Conservation (phyloP, 1,139 yeast species). For the Suhomyces chickasaworum region DNA sequence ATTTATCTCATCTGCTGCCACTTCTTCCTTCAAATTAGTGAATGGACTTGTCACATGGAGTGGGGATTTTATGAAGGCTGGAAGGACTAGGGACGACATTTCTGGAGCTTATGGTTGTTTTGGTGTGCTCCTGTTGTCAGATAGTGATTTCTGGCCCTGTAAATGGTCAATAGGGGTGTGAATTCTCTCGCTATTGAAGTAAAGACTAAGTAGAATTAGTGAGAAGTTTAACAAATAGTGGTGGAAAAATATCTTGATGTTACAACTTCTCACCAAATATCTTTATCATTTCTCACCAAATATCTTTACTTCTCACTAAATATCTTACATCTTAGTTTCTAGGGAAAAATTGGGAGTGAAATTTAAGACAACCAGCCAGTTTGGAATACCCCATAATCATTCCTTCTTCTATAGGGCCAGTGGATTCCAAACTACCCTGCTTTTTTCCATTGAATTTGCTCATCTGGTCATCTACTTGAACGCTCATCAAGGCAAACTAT, state of each 20-base stretch:
- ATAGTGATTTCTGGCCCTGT: not conserved
- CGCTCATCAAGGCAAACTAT: too few relatives aligned
- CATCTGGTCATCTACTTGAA: too few relatives aligned
- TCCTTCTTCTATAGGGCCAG: too few relatives aligned
- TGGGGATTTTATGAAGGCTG: not conserved
- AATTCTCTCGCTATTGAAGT: not conserved
- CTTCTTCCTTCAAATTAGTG: constrained; percentile 1
- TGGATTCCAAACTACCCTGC: too few relatives aligned
- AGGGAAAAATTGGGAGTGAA: too few relatives aligned
- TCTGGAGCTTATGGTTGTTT: not conserved
- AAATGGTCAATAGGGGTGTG: not conserved
- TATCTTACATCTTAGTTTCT: too few relatives aligned
- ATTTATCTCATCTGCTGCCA: constrained; percentile 26
- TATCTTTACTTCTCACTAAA: too few relatives aligned
- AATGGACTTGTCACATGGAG: not conserved
- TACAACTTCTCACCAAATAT: too few relatives aligned
- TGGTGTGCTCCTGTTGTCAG: not conserved
- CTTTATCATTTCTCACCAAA: too few relatives aligned
- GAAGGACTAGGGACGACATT: constrained; percentile 1
- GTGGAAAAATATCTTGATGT: not conserved
- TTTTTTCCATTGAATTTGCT: too few relatives aligned
- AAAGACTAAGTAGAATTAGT: not conserved
- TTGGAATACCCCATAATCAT: too few relatives aligned
- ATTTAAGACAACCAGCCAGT: too few relatives aligned
- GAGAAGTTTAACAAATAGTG: not conserved